Conservation (phyloP, 202 grass and related monocot species). For the Zizania palustris region DNA sequence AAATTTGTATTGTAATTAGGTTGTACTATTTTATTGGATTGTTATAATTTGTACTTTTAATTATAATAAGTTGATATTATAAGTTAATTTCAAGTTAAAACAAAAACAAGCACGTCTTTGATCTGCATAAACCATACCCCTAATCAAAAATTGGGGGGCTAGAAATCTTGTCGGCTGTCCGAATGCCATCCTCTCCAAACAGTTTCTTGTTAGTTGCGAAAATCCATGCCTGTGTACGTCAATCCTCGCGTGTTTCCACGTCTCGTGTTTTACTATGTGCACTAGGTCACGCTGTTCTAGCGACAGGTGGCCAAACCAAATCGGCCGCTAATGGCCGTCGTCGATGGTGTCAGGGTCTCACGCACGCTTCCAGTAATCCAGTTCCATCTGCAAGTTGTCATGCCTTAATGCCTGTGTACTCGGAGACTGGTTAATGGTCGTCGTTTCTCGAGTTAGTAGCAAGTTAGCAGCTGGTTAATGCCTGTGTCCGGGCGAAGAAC, state of each 20-base stretch:
- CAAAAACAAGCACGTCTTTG: too few species aligned
- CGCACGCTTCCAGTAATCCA: background rate
- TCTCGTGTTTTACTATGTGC: background rate
- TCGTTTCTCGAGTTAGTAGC: background rate
- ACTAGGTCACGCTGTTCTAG: background rate
- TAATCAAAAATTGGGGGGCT: conserved; percentile 28
- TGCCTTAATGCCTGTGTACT: background rate
- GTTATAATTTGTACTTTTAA: too few species aligned
- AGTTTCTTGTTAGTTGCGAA: conserved; percentile 46
- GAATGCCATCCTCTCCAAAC: conserved; percentile 15
- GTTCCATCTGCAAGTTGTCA: background rate
- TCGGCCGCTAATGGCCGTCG: conserved; percentile 39
- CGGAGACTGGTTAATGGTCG: background rate
- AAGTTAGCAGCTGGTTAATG: background rate
- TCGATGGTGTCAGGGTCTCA: conserved; percentile 16
- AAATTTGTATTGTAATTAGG: too few species aligned
- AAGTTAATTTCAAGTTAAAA: too few species aligned
- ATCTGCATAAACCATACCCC: conserved; percentile 25
- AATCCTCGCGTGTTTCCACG: background rate
- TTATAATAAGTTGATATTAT: too few species aligned
- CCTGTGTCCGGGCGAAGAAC: background rate
- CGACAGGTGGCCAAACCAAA: conserved; percentile 36
- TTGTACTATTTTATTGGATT: too few species aligned
- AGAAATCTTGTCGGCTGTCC: background rate
- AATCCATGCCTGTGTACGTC: conserved; percentile 25